Base-by-base conservation (phyloP, 768 basidiomycete genomes). In the Mycena pura region DNA sequence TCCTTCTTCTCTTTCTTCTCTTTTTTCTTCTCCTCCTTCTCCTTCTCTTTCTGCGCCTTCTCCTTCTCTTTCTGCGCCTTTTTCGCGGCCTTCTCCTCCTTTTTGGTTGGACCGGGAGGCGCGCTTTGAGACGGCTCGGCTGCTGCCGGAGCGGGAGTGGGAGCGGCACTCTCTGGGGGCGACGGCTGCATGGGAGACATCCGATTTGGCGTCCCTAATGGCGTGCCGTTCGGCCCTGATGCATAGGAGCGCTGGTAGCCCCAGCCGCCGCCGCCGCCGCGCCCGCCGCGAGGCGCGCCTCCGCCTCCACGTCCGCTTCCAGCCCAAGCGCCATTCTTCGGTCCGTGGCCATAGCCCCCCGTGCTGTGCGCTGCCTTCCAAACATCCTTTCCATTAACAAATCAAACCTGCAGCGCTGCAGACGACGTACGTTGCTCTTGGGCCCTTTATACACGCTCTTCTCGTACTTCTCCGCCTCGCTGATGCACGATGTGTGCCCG, bases 391-490 rank as follows among this genome's bases (percentile, higher is more conserved):
- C n/a, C n/a, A n/a, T n/a, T n/a, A n/a, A n/a, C n/a, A n/a, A n/a
- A n/a, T n/a, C n/a, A n/a, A n/a, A n/a, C n/a, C n/a, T n/a, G n/a
- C n/a, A n/a, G n/a, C n/a, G n/a, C n/a, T n/a, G n/a, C n/a, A n/a
- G n/a, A n/a, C n/a, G 15, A 52, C 50, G 27, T 48, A 60, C 57
- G 79, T n/a, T n/a, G n/a, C 75, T 81, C 78, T 90, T 92, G 1
- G 86, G 83, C 9, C 92, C 93, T 69, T 91, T 93, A 73, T 95
- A 96, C 57, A 95, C 71, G 49, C 82, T 77, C 74, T 93, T 93
- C 78, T 97, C 86, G 70, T 97, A 96, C 73, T 96, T 97, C 74
- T 97, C 92, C 3, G 92, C 95, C 75, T 97, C 95, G 62, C 84
- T 87, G 41, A 97, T 87, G 73, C 95, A 97, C 28, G 84, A 79